Conservation (phyloP, 495 filamentous ascomycete species). For the Penicillium mononematosum region DNA sequence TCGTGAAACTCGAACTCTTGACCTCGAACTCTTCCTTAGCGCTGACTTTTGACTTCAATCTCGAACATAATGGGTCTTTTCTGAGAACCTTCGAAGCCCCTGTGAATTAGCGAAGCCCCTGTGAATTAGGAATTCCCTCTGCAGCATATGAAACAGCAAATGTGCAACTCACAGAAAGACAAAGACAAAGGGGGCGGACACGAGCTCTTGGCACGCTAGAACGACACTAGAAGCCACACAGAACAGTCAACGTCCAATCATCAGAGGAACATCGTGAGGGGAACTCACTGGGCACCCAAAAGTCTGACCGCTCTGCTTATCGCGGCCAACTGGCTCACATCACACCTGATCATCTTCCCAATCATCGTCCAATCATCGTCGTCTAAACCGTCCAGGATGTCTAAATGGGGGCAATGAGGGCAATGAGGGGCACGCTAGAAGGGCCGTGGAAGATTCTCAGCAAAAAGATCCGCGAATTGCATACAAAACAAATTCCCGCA, state of each 20-base stretch:
- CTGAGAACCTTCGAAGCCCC: not conserved
- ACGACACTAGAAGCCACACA: conserved; percentile 31
- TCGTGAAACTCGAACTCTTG: too few relatives aligned
- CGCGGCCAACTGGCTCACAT: conserved; percentile 10
- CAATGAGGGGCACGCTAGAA: conserved; percentile 20
- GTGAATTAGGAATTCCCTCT: not conserved
- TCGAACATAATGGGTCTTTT: not conserved
- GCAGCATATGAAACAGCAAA: not conserved
- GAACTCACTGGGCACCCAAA: conserved; percentile 1
- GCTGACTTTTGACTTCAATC: not conserved
- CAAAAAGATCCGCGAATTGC: conserved; percentile 20
- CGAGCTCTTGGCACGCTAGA: conserved; percentile 9
- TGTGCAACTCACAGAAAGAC: not conserved
- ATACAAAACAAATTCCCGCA: conserved; percentile 26
- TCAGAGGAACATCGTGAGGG: conserved; percentile 13
- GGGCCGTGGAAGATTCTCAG: conserved; percentile 23
- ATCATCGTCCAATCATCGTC: conserved; percentile 1
- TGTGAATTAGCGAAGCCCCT: not conserved
- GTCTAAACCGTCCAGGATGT: not conserved
- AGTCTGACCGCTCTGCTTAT: conserved; percentile 29
- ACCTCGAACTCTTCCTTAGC: not conserved
- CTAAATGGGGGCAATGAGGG: not conserved
- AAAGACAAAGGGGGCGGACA: not conserved
- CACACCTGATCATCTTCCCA: conserved; percentile 9
- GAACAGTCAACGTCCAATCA: conserved; percentile 12